These are phyloP conservation scores for Naumovozyma castellii DNA, from an alignment of 805 yeast species.

Conservation along the genomic window DNA sequence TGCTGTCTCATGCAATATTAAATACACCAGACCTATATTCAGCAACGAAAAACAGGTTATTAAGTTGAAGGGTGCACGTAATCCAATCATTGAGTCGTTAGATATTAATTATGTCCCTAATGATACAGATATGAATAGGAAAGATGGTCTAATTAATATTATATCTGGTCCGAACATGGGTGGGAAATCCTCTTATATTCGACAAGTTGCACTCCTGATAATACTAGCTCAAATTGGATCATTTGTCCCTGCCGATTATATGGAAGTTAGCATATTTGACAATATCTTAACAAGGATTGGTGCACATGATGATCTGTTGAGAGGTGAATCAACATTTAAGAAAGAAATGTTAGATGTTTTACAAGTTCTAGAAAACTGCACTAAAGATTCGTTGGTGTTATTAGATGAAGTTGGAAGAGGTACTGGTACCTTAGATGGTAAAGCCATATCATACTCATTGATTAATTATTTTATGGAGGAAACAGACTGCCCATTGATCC, in stretches of 20 bases:
- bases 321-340: slow-evolving; percentile 80
- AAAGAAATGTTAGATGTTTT: slow-evolving; percentile 95
- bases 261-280: slow-evolving; percentile 59
- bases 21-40: slow-evolving; percentile 44
- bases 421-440: slow-evolving; percentile 74
- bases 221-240: slow-evolving; percentile 54
- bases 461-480: slow-evolving; percentile 44
- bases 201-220: slow-evolving; percentile 40
- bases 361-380: slow-evolving; percentile 71
- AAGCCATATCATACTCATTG: slow-evolving; percentile 68
- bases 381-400: slow-evolving; percentile 68
- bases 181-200: slow-evolving; percentile 50
- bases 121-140: slow-evolving; percentile 41
- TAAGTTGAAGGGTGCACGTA: slow-evolving; percentile 47
- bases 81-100: slow-evolving; percentile 55
- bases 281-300: slow-evolving; percentile 60
- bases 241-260: slow-evolving; percentile 40
- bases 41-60: slow-evolving; percentile 38
- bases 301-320: slow-evolving; percentile 65
- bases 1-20: slow-evolving; percentile 42
- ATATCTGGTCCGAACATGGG: slow-evolving; percentile 61
- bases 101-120: slow-evolving; percentile 53
- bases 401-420: slow-evolving; percentile 96
- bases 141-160: slow-evolving; percentile 45
- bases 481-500: slow-evolving; percentile 41